phyloP scores from a whole-genome alignment of 2,329 filamentous ascomycete genomes.

The Fusarium equiseti region DNA sequence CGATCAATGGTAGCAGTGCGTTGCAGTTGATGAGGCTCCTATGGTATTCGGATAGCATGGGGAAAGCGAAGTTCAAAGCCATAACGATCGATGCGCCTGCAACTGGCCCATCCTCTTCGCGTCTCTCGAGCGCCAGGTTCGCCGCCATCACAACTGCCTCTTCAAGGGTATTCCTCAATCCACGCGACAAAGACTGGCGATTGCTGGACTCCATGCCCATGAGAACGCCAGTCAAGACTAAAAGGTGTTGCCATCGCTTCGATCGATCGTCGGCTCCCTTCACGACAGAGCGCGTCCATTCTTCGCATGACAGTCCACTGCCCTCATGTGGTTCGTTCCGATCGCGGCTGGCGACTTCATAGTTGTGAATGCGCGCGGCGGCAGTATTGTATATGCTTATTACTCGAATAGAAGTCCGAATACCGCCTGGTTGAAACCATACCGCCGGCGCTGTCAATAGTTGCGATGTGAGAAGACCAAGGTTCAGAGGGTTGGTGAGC shows the following conservation, averaged over 20 bases:
- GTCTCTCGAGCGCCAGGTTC: conserved; percentile 76
- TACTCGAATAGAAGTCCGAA: conserved; percentile 73
- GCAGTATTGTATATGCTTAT: conserved; percentile 80
- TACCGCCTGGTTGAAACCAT: conserved; percentile 71
- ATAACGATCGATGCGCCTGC: conserved; percentile 70
- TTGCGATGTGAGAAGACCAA: conserved; percentile 78
- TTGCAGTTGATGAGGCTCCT: conserved; percentile 74
- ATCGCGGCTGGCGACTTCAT: conserved; percentile 57
- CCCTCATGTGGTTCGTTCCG: conserved; percentile 51
- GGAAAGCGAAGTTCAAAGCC: conserved; percentile 82
- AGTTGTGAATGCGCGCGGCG: conserved; percentile 64
- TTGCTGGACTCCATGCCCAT: conserved; percentile 78
- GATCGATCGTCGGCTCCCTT: conserved; percentile 70
- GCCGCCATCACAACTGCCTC: conserved; percentile 78
- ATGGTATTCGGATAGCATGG: conserved; percentile 72
- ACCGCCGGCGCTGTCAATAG: conserved; percentile 78
- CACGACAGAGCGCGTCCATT: conserved; percentile 68
- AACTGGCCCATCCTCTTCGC: conserved; percentile 55
- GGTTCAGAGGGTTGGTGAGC: conserved; percentile 80
- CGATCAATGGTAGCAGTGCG: conserved; percentile 75
- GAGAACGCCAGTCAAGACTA: conserved; percentile 83
- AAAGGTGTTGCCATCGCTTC: conserved; percentile 82
- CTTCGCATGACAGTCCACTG: conserved; percentile 61
- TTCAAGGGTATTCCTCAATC: conserved; percentile 76
- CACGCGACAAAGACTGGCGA: conserved; percentile 70